Evolutionary conservation across 371 early-diverging fungal genomes (phyloP).

Genomic region (Mucor lusitanicus): DNA sequence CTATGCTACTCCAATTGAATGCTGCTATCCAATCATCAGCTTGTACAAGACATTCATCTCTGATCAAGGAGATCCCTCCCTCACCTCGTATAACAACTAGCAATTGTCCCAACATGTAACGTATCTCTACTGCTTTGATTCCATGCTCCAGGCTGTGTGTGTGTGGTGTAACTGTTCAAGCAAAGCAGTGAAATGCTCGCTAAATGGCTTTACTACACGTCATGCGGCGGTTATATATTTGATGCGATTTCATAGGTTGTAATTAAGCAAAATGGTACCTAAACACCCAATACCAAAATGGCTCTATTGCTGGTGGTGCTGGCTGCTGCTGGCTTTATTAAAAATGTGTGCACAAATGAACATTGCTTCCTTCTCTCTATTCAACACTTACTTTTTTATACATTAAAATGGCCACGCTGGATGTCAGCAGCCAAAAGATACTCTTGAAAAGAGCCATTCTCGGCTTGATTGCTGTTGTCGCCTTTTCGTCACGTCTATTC

Average conservation of each 20-base stretch:
- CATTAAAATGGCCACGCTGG: slow-evolving; percentile 45
- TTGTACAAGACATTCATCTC: too few relatives aligned
- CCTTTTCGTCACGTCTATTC: slow-evolving; percentile 93
- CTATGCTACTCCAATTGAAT: too few relatives aligned
- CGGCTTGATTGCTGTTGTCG: slow-evolving; percentile 83
- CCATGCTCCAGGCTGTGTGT: too few relatives aligned
- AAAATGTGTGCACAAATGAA: background rate
- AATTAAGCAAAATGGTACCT: background rate
- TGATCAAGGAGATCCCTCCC: too few relatives aligned
- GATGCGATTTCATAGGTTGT: background rate
- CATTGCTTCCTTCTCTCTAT: background rate
- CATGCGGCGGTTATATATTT: background rate
- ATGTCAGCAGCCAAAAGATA: slow-evolving; percentile 57
- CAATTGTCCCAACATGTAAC: too few relatives aligned
- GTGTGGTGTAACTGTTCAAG: too few relatives aligned
- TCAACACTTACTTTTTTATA: background rate
- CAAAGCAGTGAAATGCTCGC: too few relatives aligned
- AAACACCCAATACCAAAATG: background rate
- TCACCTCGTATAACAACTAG: too few relatives aligned
- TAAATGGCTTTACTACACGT: background rate
- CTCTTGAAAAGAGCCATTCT: slow-evolving; percentile 76
- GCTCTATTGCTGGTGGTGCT: background rate
- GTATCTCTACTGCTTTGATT: too few relatives aligned
- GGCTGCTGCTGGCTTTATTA: background rate
- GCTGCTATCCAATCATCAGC: too few relatives aligned